Base-by-base conservation (phyloP, 139 green algal species). In the Bryopsis sp. region DNA sequence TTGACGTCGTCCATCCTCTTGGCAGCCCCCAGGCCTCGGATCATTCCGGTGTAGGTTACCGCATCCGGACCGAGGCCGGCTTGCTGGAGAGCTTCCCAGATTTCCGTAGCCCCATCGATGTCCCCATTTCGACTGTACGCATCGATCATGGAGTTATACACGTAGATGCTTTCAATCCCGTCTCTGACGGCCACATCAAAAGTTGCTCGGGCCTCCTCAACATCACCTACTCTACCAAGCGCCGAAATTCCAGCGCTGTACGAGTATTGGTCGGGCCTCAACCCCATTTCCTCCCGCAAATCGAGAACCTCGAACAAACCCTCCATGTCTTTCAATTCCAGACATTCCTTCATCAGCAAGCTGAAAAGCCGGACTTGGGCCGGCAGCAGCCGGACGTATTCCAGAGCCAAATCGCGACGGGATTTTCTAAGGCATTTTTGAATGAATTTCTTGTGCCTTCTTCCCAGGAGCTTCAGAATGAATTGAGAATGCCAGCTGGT, bases 1-100 rank as follows among this genome's bases (percentile, higher is more conserved):
- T 35, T 15, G 2, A 77, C 76, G 29, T 72, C 50, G 0, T 22
- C 22, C 54, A 82, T 48, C 29, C 64, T 36, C 19, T 39, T 33
- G 32, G 39, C 37, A 0, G n/a, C 38, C 0, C 69, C 76, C 31
- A 69, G 37, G 8, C 39, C 61, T 64, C 81, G 81, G 37, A 86
- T 80, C 22, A 86, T 63, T 3, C 61, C 54, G 64, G 83, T 84
- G 57, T 72, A 81, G 26, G 79, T 84, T 11, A 86, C 68, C 24
- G 64, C 22, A 64, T 86, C 81, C 0, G 71, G 71, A 4, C 19
- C 2, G 6, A 86, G 36, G 29, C 69, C 72, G 11, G 31, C 33
- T 43, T 38, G 4, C 34, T 26, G 15, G 63, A 86, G 67, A 22
- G 76, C n/a, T 5, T 71, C 2, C 39, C 74, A 59, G 4, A 74